Conservation (phyloP, 441 rosid species). For the Melastoma candidum region DNA sequence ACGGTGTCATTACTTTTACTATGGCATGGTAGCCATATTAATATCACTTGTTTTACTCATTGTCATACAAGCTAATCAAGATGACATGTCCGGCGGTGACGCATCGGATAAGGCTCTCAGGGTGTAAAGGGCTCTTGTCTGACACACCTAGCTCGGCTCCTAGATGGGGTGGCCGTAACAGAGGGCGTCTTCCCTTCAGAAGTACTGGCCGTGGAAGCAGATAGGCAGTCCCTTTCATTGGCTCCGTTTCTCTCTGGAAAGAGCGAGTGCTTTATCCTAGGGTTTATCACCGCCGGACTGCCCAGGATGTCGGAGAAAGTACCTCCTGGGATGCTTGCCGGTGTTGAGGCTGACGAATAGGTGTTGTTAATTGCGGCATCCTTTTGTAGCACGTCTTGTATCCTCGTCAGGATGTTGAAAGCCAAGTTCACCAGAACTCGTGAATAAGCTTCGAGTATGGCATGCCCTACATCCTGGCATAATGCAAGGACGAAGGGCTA, state of each 20-base stretch:
- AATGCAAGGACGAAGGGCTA: neutral
- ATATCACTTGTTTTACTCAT: too few relatives aligned
- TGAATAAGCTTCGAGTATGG: constrained; percentile 78
- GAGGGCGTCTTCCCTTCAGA: constrained; percentile 36
- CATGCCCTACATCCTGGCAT: constrained; percentile 71
- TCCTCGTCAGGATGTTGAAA: constrained; percentile 59
- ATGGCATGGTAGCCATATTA: too few relatives aligned
- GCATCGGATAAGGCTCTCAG: too few relatives aligned
- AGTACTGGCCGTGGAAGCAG: constrained; percentile 15
- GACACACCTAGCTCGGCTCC: constrained; percentile 48
- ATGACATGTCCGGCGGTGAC: too few relatives aligned
- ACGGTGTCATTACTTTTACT: too few relatives aligned
- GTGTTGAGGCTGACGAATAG: constrained; percentile 27
- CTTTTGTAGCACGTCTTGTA: constrained; percentile 72
- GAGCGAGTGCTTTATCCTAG: constrained; percentile 29
- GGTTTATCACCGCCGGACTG: constrained; percentile 26
- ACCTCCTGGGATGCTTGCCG: constrained; percentile 35
- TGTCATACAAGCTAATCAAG: too few relatives aligned
- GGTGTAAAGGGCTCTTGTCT: constrained; percentile 24
- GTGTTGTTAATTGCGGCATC: constrained; percentile 42
- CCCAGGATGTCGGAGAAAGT: constrained; percentile 20
- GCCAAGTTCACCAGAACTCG: constrained; percentile 72
- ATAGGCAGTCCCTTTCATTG: constrained; percentile 20
- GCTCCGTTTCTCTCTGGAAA: constrained; percentile 37
- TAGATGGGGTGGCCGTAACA: constrained; percentile 39